A percentile compares a stretch with the other conserved stretches of the same genome.
Evolutionary conservation across 345 rosid genomes (phyloP).

Genomic region (Heritiera fomes): DNA sequence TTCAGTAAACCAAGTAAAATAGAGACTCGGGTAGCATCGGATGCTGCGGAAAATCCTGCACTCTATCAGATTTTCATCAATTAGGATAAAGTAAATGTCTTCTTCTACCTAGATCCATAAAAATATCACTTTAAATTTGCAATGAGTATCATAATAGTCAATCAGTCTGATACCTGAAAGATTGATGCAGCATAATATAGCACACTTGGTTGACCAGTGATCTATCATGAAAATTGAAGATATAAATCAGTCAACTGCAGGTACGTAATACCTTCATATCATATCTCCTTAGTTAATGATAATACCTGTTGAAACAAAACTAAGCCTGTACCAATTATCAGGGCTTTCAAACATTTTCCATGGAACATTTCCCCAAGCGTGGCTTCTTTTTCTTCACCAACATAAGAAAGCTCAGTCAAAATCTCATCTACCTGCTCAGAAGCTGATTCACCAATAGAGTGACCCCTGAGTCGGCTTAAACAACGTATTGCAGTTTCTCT

Average conservation of each 20-base stretch:
- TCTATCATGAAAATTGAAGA: conserved; percentile 48
- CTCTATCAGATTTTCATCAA: conserved; percentile 46
- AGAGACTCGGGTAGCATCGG: conserved; percentile 97
- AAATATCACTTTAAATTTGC: conserved; percentile 12
- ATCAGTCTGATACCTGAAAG: conserved; percentile 58
- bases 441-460: conserved; percentile 65
- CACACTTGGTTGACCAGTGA: conserved; percentile 98
- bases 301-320: conserved; percentile 95
- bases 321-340: conserved; percentile 77
- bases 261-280: not conserved
- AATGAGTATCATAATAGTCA: conserved; percentile 8
- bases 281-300: conserved; percentile 1
- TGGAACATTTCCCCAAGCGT: conserved; percentile 60
- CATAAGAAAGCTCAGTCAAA: conserved; percentile 59
- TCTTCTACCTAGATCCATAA: not conserved
- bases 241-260: conserved; percentile 8
- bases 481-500: conserved; percentile 62
- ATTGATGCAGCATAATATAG: conserved; percentile 91
- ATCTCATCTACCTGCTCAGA: conserved; percentile 70
- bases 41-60: conserved; percentile 95
- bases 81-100: conserved; percentile 20
- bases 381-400: conserved; percentile 71
- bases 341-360: conserved; percentile 90
- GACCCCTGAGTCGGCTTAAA: conserved; percentile 76
- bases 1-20: conserved; percentile 82